These are phyloP conservation scores for Favolaschia claudopus DNA, from an alignment of 768 basidiomycete genomes.

Conservation along the genomic window DNA sequence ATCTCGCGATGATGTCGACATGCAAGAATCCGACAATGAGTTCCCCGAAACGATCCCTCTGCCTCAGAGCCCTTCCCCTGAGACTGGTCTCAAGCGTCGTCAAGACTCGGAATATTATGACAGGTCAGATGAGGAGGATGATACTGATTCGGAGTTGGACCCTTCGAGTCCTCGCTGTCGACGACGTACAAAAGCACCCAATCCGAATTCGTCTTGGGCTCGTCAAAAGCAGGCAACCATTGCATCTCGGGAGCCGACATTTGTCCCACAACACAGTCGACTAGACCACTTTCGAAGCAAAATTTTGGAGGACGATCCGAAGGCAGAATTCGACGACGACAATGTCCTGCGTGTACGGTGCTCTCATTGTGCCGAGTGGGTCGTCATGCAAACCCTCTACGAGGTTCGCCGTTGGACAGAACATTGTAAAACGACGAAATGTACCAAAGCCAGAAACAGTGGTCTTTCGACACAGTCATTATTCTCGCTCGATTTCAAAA, in stretches of 20 bases:
- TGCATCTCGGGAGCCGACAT: neutral
- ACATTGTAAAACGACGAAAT: neutral
- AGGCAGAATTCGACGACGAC: neutral
- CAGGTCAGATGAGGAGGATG: neutral
- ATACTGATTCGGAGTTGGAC: neutral
- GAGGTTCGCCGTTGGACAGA: neutral
- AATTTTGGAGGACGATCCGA: neutral
- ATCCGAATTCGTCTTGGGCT: neutral
- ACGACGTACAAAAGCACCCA: neutral
- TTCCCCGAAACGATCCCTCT: neutral
- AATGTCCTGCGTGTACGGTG: slow-evolving; percentile 4
- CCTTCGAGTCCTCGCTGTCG: neutral
- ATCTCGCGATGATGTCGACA: neutral
- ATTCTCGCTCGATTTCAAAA: neutral
- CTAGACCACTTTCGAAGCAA: neutral
- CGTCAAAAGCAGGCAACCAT: neutral
- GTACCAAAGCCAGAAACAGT: neutral
- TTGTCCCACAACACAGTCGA: neutral
- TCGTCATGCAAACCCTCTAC: neutral
- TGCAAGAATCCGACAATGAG: neutral
- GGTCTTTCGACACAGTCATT: neutral
- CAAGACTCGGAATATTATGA: neutral
- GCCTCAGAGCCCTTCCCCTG: neutral
- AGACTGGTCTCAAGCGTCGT: no score
- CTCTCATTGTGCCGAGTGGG: neutral